phyloP scores from a whole-genome alignment of 2,329 filamentous ascomycete species.

The Thielaviopsis cerberus region DNA sequence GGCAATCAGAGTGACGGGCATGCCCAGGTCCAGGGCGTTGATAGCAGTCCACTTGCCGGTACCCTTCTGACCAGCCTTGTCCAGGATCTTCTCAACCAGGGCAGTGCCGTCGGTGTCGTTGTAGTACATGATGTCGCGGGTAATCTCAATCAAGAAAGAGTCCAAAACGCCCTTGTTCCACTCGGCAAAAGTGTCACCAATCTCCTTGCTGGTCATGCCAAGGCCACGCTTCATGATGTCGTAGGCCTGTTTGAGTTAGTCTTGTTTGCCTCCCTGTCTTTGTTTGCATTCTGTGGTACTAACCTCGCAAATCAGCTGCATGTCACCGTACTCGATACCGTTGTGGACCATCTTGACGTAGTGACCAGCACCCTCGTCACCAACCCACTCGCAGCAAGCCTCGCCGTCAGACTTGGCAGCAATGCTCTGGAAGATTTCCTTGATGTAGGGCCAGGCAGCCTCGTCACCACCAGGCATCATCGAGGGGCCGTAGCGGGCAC shows the following conservation, averaged over 20 bases:
- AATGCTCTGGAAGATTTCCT: constrained; percentile 97
- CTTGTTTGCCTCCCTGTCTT: not conserved
- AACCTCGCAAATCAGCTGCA: constrained; percentile 99
- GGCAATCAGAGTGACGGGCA: constrained; percentile 94
- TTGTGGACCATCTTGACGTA: constrained; percentile 99
- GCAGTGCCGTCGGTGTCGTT: constrained; percentile 84
- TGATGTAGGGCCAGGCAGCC: constrained; percentile 93
- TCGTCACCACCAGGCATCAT: constrained; percentile 99
- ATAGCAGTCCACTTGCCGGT: constrained; percentile 99
- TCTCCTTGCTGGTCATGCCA: constrained; percentile 76
- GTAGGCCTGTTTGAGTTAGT: constrained; percentile 52
- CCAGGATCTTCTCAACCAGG: constrained; percentile 95
- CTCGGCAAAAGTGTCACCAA: constrained; percentile 79
- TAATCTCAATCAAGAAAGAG: constrained; percentile 98
- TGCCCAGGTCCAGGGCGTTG: constrained; percentile 93
- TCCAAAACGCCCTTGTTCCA: constrained; percentile 99
- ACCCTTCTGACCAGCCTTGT: constrained; percentile 97
- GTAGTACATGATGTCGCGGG: constrained; percentile 94
- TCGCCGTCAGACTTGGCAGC: constrained; percentile 93
- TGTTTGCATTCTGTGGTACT: constrained; percentile 15
- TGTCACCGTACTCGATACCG: constrained; percentile 99
- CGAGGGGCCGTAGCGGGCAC: constrained; percentile 89
- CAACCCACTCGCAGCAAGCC: constrained; percentile 98
- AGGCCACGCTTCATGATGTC: constrained; percentile 99
- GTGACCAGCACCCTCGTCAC: constrained; percentile 97